Base-by-base conservation (phyloP, 108 stramenopile genomes). In the Skeletonema grethae region DNA sequence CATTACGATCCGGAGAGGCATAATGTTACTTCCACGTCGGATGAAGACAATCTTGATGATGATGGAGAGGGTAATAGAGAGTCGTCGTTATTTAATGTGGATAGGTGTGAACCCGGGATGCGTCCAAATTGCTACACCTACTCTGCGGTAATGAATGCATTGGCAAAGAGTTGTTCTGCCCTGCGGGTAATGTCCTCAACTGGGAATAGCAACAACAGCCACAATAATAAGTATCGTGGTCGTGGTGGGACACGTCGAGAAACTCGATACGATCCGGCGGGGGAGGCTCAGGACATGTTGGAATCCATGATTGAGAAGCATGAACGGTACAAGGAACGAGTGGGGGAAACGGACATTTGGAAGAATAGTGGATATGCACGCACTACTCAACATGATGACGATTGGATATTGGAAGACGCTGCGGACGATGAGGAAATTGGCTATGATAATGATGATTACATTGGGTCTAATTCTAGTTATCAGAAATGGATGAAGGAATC, bases 131-230 rank as follows among this genome's bases (percentile, higher is more conserved):
- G 77, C 39, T 84, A 77, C 66, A 84, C 83, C 2, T 84, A 84
- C 55, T 77, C 75, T 30, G 83, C 83, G 13, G 76, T 80, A 39
- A 81, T 84, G 70, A 84, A 81, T 78, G 81, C 85, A 8, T 71
- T 87, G 61, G 83, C 89, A 16, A 84, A 83, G 56, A 85, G 83
- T 34, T 82, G 80, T 43, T 70, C 80, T 12, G 80, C 72, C 16
- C 61, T 70, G 38, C 62, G 64, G 34, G 60, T 61, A 16, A 43
- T 56, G 36, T 57, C 29, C 16, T 29, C 7, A 30, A 81, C 5
- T 3, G 35, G 36, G 73, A 82, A 3, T 22, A 77, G 22, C 55
- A 48, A 24, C 53, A 61, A 79, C 80, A 12, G 25, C 25, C 25
- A 13, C 28, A 22, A 29, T 8, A 32, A 41, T n/a, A 50, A 48